phyloP scores from a whole-genome alignment of 768 basidiomycete genomes.

The Lentinula aciculospora region DNA sequence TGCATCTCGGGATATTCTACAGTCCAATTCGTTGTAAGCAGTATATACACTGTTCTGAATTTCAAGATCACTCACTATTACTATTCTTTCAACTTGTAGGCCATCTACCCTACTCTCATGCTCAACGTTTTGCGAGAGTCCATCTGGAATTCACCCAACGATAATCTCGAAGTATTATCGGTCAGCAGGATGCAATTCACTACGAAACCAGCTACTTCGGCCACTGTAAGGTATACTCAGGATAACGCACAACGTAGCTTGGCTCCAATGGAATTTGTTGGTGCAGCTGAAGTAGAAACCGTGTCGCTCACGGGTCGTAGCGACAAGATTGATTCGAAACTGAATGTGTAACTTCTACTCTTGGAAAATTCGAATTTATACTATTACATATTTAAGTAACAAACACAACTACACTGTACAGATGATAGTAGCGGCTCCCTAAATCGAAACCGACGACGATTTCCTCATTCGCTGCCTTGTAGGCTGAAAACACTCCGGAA shows the following conservation, averaged over 20 bases:
- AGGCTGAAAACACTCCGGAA: conserved; percentile 5
- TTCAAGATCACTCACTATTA: not conserved
- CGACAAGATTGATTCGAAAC: not conserved
- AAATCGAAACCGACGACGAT: too few relatives aligned
- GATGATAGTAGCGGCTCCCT: too few relatives aligned
- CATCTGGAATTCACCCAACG: not conserved
- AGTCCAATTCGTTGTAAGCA: not conserved
- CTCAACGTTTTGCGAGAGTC: not conserved
- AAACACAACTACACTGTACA: too few relatives aligned
- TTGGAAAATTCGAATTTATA: too few relatives aligned
- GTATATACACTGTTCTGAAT: not conserved
- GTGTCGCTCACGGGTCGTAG: not conserved
- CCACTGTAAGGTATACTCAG: not conserved
- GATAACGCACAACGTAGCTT: not conserved
- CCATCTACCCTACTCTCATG: conserved; percentile 2
- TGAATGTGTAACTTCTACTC: not conserved
- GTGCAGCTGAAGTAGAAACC: not conserved
- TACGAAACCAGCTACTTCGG: not conserved
- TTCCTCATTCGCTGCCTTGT: conserved; percentile 4
- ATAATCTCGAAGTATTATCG: not conserved
- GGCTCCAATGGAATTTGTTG: not conserved
- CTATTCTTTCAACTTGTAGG: not conserved
- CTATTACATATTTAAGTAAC: too few relatives aligned
- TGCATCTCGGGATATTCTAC: conserved; percentile 4
- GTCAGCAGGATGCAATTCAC: not conserved